Base-by-base conservation (phyloP, 176 grass and related monocot genomes). In the Raddia guianensis region DNA sequence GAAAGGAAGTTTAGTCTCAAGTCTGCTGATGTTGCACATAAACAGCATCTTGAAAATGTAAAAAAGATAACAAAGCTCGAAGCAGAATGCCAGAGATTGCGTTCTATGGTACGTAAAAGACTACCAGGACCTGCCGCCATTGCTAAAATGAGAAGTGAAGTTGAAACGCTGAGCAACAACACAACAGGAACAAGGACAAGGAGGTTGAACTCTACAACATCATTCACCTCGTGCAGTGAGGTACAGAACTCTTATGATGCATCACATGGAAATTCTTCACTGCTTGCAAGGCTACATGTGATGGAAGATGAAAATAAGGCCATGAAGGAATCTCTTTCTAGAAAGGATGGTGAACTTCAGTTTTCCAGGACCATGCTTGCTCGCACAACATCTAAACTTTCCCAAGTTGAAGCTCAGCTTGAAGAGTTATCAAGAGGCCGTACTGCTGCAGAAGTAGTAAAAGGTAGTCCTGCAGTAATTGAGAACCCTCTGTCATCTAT, bases 71-170 rank as follows among this genome's bases (percentile, higher is more conserved):
- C 92, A 32, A 98, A 93, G 74, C 80, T 98, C 7, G 96, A 98
- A 93, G 51, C 93, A 18, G 96, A 98, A 80, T 98, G 92, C 77
- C 90, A 98, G 82, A 89, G 88, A 81, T 73, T 98, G 68, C 88
- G 96, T 52, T 81, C 90, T 37, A 91, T 98, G 90, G 78, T 98
- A 55, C 88, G 90, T 49, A 98, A 98, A 88, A 85, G 96, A 70
- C 72, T 95, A 69, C 92, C 96, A 69, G 96, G 96, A 27, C 92
- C 92, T 8, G 90, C 86, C 55, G 92, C 90, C 86, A 75, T 98
- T 86, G 96, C 92, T 52, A 98, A 95, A 86, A 95, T 98, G 92
- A 98, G 90, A 93, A 98, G 49, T 81, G 96, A 98, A 84, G 90
- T 98, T 83, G 92, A 98, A 61, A 66, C 89, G 74, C 49, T 74